A percentile compares a stretch with the other conserved stretches of the same genome.
Conservation (phyloP, 345 rosid genomes). For the Ricinus communis region DNA sequence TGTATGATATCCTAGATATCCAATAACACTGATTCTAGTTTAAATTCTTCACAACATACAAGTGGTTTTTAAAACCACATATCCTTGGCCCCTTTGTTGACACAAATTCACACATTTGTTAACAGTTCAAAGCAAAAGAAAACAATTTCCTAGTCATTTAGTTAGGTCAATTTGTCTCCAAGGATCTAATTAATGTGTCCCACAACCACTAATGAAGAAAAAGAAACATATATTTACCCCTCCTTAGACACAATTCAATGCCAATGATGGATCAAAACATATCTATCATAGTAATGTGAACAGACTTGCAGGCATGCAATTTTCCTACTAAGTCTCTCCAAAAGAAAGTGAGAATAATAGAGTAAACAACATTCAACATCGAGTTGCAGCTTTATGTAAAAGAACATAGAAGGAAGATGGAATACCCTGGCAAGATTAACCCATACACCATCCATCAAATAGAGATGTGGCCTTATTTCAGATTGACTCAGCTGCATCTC, state of each 20-base stretch:
- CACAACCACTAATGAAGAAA: not conserved
- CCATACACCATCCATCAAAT: not conserved
- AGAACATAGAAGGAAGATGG: not conserved
- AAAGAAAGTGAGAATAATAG: not conserved
- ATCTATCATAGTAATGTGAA: not conserved
- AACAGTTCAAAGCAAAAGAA: too few relatives aligned
- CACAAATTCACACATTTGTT: not conserved
- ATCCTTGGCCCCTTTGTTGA: too few relatives aligned
- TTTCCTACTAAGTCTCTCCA: not conserved
- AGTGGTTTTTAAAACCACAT: too few relatives aligned
- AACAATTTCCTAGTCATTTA: not conserved
- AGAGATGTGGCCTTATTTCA: slow-evolving; percentile 9
- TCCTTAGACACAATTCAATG: not conserved
- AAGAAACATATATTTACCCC: not conserved
- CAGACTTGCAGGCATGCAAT: not conserved
- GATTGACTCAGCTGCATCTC: slow-evolving; percentile 4
- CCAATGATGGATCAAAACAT: not conserved
- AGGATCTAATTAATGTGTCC: not conserved
- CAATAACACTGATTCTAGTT: not conserved
- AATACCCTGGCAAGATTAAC: slow-evolving; percentile 5
- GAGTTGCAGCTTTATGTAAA: not conserved
- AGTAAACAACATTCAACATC: not conserved
- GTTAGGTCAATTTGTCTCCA: not conserved
- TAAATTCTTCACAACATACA: not conserved
- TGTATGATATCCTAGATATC: not conserved